Base-by-base conservation (phyloP, 2,329 filamentous ascomycete genomes). In the Coniochaeta ligniaria region DNA sequence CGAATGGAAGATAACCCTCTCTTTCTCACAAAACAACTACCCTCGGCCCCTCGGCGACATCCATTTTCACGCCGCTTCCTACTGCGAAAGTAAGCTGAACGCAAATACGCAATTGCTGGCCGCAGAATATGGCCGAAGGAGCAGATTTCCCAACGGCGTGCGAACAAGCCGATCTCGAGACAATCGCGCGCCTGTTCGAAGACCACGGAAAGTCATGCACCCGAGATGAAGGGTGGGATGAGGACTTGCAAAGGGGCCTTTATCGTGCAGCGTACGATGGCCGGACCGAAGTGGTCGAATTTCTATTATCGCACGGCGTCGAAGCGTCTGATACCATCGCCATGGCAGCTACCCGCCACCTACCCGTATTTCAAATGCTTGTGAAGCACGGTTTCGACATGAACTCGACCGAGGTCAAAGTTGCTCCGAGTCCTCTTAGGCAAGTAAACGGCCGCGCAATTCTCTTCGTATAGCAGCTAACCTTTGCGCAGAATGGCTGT, bases 311-410 rank as follows among this genome's bases (percentile, higher is more conserved):
- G 50, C 50, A 55, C 24, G 47, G 47, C 47, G 54, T 57, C 54
- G 54, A 57, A 36, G 28, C 31, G 54, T 36, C 28, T 57, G 28
- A 57, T 24, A 57, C 28, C 31, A 26, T 35, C 26, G 28, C 31
- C 33, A 38, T 35, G 31, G 33, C 28, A 22, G 28, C 54, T 24
- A 35, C 26, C 28, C 54, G 54, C 31, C 54, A 57, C 31, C 22
- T 57, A 36, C 28, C 54, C 31, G 54, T 57, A n/a, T 35, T 57
- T 24, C 28, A 57, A 22, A 36, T 35, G 31, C 54, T 57, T 38
- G 54, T 57, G 28, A 57, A 57, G 28, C 54, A 57, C 31, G 54
- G 54, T 22, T 57, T 57, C 54, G 54, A 57, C 54, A 57, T 57
- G 54, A 57, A 57, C 22, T 57, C 54, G 54, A 57, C 54, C 28